Evolutionary conservation across 2,329 filamentous ascomycete genomes (phyloP), one percentile per base, ranked within the genome.

Genomic region (Huntiella moniliformis): DNA sequence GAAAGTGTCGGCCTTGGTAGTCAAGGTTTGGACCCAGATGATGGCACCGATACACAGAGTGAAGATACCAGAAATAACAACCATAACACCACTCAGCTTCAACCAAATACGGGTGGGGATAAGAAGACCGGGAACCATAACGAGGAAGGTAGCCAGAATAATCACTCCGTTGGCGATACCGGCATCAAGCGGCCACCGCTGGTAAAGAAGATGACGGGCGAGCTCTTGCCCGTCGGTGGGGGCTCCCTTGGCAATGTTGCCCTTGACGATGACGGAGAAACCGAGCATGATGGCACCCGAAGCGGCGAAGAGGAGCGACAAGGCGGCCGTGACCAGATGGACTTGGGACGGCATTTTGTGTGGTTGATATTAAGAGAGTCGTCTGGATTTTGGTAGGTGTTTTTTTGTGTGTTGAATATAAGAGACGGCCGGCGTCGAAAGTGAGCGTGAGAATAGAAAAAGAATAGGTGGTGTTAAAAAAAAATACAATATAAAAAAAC

Each of bases 1-100:
- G 48, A 61, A 64, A 50, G 87, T 73, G 51, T 73, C 72, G 34
- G 68, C 67, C 56, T 79, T 73, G 39, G 78, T 78, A 54, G 67
- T 70, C 53, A 91, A 64, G 2, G 83, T 88, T 54, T 77, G 65
- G 56, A 85, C 72, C 83, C 80, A 85, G 51, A 84, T 66, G 51
- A 70, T 67, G 41, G 83, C 62, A 38, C 80, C 80, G 33, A 84
- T 63, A 47, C 72, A 61, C 56, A 84, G 61, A 15, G 73, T 81
- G 60, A 81, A 79, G 44, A 81, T 48, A 1, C 65, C 71, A 56
- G 71, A 76, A 37, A 74, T 46, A n/a, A 74, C 66, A 36, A 79
- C 63, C 56, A 82, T 60, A 62, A 74, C 81, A 42, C 73, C 76
- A 48, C 78, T 74, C 12, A 77, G 51, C 59, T 84, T 83, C 54